Percentiles rank a stretch among this genome's conserved stretches.
Conservation (phyloP, 805 yeast species). For the Myxozyma geophila region DNA sequence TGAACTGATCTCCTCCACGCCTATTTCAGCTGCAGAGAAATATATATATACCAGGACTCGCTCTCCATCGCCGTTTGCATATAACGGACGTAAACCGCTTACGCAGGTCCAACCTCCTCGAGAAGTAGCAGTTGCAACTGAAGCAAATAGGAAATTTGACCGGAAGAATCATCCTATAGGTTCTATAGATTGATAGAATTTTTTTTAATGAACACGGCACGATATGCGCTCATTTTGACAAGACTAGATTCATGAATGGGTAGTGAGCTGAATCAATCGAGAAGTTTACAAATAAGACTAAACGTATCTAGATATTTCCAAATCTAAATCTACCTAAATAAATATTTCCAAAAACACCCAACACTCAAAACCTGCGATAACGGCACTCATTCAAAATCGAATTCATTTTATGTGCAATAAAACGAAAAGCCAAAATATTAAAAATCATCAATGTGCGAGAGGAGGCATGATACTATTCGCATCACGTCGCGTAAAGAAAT, state of each 20-base stretch:
- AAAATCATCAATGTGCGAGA: background rate
- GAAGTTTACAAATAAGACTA: too few species aligned
- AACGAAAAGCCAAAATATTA: background rate
- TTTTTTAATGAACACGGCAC: too few species aligned
- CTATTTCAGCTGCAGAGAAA: conserved; percentile 2
- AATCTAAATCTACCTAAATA: too few species aligned
- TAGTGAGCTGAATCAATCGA: too few species aligned
- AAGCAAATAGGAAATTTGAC: background rate
- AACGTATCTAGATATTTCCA: too few species aligned
- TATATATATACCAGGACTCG: background rate
- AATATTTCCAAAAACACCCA: too few species aligned
- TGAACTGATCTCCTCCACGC: background rate
- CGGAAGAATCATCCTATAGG: background rate
- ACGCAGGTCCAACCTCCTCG: conserved; percentile 16
- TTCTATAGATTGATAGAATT: background rate
- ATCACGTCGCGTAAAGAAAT: conserved; percentile 5
- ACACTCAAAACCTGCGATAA: too few species aligned
- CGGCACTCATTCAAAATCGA: too few species aligned
- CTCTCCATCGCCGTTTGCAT: conserved; percentile 12
- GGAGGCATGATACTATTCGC: conserved; percentile 4
- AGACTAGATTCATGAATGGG: too few species aligned
- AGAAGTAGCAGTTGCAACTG: background rate
- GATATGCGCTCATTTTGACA: too few species aligned
- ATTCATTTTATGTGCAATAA: background rate
- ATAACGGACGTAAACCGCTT: conserved; percentile 4